Percentiles rank a stretch among this genome's conserved stretches.
phyloP scores from a whole-genome alignment of 345 rosid species.

The Lepidium aucheri region DNA sequence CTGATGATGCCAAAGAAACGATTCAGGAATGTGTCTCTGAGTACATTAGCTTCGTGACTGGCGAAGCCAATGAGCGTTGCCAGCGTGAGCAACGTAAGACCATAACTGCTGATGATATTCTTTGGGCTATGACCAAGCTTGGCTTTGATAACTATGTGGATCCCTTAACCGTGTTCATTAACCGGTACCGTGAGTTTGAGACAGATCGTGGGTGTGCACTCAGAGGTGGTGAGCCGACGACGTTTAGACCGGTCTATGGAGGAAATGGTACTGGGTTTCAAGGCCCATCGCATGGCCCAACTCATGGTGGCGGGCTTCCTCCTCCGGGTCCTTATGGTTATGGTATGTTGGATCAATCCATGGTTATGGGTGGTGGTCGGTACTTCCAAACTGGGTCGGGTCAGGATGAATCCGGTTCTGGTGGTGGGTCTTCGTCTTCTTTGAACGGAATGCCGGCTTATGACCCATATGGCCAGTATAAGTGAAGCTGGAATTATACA shows the following conservation, averaged over 20 bases:
- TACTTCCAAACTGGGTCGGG: constrained; percentile 21
- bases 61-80: constrained; percentile 68
- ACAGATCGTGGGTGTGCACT: constrained; percentile 20
- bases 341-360: constrained; percentile 18
- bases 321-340: constrained; percentile 15
- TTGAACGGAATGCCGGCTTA: constrained; percentile 12
- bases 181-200: constrained; percentile 45
- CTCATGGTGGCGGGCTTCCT: background rate
- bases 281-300: background rate
- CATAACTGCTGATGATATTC: constrained; percentile 55
- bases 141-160: constrained; percentile 54
- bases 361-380: constrained; percentile 24
- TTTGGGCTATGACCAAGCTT: constrained; percentile 61
- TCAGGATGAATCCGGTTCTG: constrained; percentile 17
- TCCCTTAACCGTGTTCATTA: constrained; percentile 36
- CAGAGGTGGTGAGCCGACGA: constrained; percentile 18
- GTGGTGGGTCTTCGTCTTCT: constrained; percentile 7
- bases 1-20: constrained; percentile 69
- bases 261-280: constrained; percentile 17
- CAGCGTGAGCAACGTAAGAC: constrained; percentile 69
- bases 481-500: background rate
- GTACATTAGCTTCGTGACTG: constrained; percentile 65
- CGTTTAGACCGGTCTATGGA: background rate
- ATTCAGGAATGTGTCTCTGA: constrained; percentile 67
- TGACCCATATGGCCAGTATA: constrained; percentile 29